These are phyloP conservation scores for Rhazya stricta DNA, from an alignment of 257 asterid genomes.

Conservation along the genomic window DNA sequence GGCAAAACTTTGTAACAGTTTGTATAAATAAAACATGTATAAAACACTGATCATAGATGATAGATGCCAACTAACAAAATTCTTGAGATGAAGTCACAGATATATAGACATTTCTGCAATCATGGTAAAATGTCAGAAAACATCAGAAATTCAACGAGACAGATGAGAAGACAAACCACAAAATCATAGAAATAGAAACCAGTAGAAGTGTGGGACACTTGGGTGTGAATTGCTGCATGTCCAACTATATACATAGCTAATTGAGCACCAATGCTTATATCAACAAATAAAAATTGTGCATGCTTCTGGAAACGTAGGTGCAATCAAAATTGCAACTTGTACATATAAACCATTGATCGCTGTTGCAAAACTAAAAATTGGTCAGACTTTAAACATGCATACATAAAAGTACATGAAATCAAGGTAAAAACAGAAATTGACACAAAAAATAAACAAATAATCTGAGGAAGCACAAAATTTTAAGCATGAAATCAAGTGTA, in stretches of 20 bases:
- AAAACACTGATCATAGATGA: background rate
- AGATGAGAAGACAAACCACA: background rate
- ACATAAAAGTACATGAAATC: constrained; percentile 1
- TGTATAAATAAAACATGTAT: background rate
- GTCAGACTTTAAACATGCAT: background rate
- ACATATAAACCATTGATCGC: background rate
- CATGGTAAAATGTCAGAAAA: background rate
- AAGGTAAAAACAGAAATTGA: background rate
- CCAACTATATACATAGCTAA: background rate
- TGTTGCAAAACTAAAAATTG: background rate
- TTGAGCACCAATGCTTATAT: background rate
- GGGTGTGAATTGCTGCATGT: constrained; percentile 12
- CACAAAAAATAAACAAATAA: background rate
- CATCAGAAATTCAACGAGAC: background rate
- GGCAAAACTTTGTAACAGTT: background rate
- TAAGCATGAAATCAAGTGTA: background rate
- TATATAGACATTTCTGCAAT: background rate
- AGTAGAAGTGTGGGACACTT: background rate
- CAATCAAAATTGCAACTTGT: background rate
- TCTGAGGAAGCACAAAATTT: background rate
- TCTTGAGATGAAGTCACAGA: background rate
- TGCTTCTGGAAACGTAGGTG: background rate
- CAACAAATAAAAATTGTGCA: background rate
- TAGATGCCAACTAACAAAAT: too few relatives aligned
- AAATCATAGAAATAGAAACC: background rate